Evolutionary conservation across 2,329 filamentous ascomycete genomes (phyloP).

Genomic region (Verticillium isaacii): DNA sequence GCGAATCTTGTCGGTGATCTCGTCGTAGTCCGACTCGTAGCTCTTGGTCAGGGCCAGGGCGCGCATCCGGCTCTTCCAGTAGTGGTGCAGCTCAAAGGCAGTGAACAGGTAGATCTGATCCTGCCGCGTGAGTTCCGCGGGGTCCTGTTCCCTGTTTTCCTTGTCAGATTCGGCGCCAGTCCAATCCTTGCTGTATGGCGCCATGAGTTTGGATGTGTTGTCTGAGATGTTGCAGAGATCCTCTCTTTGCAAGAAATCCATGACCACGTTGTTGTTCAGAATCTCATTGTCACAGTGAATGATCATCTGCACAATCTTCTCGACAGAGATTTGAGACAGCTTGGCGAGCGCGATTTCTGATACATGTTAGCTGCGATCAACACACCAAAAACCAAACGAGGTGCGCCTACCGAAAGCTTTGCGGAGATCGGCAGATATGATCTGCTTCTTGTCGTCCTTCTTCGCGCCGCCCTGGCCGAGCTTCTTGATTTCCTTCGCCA

Average conservation of each 20-base stretch:
- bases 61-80: constrained; percentile 97
- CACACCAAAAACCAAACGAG: neutral
- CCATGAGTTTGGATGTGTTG: constrained; percentile 85
- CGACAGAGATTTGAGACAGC: constrained; percentile 77
- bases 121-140: constrained; percentile 81
- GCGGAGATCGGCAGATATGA: constrained; percentile 86
- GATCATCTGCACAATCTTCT: constrained; percentile 86
- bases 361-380: constrained; percentile 22
- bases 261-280: constrained; percentile 82
- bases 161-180: constrained; percentile 78
- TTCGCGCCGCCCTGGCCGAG: constrained; percentile 66
- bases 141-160: constrained; percentile 79
- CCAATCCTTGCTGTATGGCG: constrained; percentile 95
- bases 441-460: constrained; percentile 94
- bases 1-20: constrained; percentile 79
- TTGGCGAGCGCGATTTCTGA: constrained; percentile 86
- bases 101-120: constrained; percentile 95
- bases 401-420: constrained; percentile 69
- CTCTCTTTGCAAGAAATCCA: constrained; percentile 93
- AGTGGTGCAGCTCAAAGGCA: constrained; percentile 90
- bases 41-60: constrained; percentile 79
- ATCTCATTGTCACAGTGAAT: constrained; percentile 92
- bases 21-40: constrained; percentile 86
- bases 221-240: constrained; percentile 91
- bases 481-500: constrained; percentile 93